phyloP scores from a whole-genome alignment of 1,139 yeast species.

The Wickerhamomyces sp. region DNA sequence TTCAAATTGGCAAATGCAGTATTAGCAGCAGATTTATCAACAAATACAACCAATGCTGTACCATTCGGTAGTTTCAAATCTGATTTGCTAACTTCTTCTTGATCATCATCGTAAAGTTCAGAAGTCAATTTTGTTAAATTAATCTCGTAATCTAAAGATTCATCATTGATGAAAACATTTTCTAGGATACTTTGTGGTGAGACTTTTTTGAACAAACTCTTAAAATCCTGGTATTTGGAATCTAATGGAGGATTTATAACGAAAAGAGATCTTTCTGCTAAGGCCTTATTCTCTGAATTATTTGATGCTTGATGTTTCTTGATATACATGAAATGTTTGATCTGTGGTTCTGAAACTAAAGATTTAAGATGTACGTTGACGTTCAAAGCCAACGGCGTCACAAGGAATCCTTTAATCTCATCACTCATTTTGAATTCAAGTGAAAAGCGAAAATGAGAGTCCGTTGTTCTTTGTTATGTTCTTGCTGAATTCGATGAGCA shows the following conservation, averaged over 20 bases:
- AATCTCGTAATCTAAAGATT: slow-evolving; percentile 43
- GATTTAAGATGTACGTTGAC: slow-evolving; percentile 18
- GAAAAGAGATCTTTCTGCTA: slow-evolving; percentile 50
- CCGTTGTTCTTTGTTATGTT: too few species aligned
- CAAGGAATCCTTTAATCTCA: slow-evolving; percentile 32
- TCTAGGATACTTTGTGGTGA: slow-evolving; percentile 62
- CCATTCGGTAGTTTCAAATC: slow-evolving; percentile 55
- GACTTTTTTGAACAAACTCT: slow-evolving; percentile 51
- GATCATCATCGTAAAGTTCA: slow-evolving; percentile 44
- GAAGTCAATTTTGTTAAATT: slow-evolving; percentile 58
- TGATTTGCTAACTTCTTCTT: slow-evolving; percentile 29
- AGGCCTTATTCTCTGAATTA: slow-evolving; percentile 31
- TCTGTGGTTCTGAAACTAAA: slow-evolving; percentile 8
- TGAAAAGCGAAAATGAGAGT: too few species aligned
- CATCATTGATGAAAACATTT: slow-evolving; percentile 36
- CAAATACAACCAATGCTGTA: slow-evolving; percentile 67
- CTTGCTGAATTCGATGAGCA: too few species aligned
- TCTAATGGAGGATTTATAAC: slow-evolving; percentile 72
- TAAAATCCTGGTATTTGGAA: slow-evolving; percentile 47
- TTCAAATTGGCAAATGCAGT: slow-evolving; percentile 61
- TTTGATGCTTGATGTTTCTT: slow-evolving; percentile 49
- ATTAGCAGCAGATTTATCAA: slow-evolving; percentile 69
- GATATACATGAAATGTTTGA: slow-evolving; percentile 47
- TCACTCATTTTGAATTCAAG: too few species aligned
- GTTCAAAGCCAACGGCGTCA: slow-evolving; percentile 30